Evolutionary conservation across 805 yeast genomes (phyloP).

Genomic region (Kodamaea fukazawae): DNA sequence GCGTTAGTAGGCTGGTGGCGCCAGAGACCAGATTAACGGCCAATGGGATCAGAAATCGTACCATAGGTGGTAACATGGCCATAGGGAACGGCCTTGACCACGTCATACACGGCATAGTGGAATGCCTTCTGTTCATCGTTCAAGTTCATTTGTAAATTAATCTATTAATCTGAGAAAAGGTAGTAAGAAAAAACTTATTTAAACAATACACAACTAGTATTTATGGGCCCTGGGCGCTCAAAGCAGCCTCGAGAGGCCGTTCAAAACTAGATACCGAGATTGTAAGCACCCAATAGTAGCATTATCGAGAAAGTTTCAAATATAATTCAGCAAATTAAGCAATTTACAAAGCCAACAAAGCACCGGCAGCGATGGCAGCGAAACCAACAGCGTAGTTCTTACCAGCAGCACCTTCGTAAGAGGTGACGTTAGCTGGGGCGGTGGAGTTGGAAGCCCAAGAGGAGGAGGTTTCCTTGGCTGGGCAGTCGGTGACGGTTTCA

Average conservation of each 20-base stretch:
- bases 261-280: neutral
- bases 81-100: conserved; percentile 52
- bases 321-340: conserved; percentile 2
- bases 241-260: conserved; percentile 5
- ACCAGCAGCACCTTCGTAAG: conserved; percentile 39
- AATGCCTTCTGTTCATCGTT: conserved; percentile 53
- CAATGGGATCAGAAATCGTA: conserved; percentile 24
- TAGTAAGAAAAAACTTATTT: neutral
- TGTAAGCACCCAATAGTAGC: conserved; percentile 9
- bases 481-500: conserved; percentile 48
- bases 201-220: conserved; percentile 1
- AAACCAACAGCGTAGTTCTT: conserved; percentile 30
- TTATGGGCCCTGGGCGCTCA: conserved; percentile 8
- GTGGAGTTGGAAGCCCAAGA: conserved; percentile 24
- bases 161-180: conserved; percentile 1
- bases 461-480: conserved; percentile 25
- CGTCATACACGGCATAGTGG: conserved; percentile 57
- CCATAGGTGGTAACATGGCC: conserved; percentile 73
- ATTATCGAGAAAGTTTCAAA: conserved; percentile 6
- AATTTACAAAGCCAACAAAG: conserved; percentile 33
- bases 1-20: too few species aligned
- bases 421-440: conserved; percentile 31
- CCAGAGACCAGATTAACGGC: too few species aligned
- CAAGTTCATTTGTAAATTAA: conserved; percentile 10
- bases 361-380: conserved; percentile 46